These are phyloP conservation scores for Dactylellina parvicollis DNA, from an alignment of 2,329 filamentous ascomycete genomes.

Conservation along the genomic window DNA sequence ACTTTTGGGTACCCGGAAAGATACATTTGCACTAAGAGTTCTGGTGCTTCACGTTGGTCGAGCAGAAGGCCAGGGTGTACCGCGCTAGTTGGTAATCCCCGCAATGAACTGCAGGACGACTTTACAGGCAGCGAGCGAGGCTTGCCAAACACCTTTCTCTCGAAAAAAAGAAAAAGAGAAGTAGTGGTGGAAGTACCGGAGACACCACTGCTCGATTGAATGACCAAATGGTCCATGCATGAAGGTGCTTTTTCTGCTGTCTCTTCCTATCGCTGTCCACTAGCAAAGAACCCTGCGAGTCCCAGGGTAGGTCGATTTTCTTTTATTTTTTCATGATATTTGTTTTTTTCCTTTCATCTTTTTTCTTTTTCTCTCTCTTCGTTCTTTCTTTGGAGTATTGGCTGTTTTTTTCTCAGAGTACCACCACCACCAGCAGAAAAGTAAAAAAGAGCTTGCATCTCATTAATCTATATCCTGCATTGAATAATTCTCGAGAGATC, in stretches of 20 bases:
- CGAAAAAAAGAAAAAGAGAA: slow-evolving; percentile 14
- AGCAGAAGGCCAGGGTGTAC: slow-evolving; percentile 40
- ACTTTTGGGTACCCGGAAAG: slow-evolving; percentile 45
- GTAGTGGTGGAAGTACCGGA: background rate
- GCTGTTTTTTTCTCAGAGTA: too few relatives aligned
- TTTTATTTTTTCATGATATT: background rate
- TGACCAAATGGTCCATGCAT: slow-evolving; percentile 4
- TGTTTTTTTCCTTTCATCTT: background rate
- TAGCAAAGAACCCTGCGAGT: background rate
- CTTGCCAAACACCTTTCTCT: slow-evolving; percentile 8
- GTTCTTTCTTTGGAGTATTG: background rate
- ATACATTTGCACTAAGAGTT: slow-evolving; percentile 15
- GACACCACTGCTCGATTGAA: background rate
- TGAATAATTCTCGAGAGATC: slow-evolving; percentile 41
- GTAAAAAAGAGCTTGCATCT: slow-evolving; percentile 28
- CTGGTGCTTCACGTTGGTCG: slow-evolving; percentile 14
- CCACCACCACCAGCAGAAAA: background rate
- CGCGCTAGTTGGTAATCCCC: slow-evolving; percentile 40
- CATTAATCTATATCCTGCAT: slow-evolving; percentile 50
- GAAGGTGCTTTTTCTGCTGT: slow-evolving; percentile 7
- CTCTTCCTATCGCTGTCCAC: background rate
- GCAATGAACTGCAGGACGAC: slow-evolving; percentile 36
- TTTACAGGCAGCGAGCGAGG: slow-evolving; percentile 42
- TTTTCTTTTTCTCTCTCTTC: slow-evolving; percentile 2
- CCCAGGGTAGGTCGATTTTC: background rate